Evolutionary conservation across 306 rosid genomes (phyloP).

Genomic region (Acacia confusa): DNA sequence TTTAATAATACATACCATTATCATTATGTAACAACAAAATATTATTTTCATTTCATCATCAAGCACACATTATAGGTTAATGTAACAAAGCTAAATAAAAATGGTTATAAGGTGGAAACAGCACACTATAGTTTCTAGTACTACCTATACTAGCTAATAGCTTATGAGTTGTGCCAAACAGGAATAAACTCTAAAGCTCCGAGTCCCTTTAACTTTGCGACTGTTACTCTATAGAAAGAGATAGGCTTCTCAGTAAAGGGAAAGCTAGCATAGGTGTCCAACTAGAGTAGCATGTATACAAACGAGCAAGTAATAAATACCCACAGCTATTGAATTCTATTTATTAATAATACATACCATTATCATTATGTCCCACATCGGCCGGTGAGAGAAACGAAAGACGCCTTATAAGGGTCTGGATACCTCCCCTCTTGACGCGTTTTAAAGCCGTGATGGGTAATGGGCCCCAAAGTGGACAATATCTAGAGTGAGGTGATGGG

Average conservation of each 20-base stretch:
- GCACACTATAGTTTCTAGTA: too few species aligned
- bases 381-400: too few species aligned
- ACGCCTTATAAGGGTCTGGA: too few species aligned
- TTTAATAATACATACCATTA: too few species aligned
- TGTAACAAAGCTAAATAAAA: background rate
- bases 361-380: too few species aligned
- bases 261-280: background rate
- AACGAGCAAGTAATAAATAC: background rate
- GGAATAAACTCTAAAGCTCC: background rate
- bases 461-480: too few species aligned
- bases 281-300: background rate
- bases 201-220: background rate
- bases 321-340: slow-evolving; percentile 8
- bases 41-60: background rate
- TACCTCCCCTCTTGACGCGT: too few species aligned
- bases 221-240: background rate
- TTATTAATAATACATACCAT: too few species aligned
- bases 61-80: background rate
- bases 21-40: too few species aligned
- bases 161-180: background rate
- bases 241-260: background rate
- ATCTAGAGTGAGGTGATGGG: too few species aligned
- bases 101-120: background rate
- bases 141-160: background rate
- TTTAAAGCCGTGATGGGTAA: too few species aligned